Base-by-base conservation (phyloP, 176 grass and related monocot species). In the Metroxylon sagu region DNA sequence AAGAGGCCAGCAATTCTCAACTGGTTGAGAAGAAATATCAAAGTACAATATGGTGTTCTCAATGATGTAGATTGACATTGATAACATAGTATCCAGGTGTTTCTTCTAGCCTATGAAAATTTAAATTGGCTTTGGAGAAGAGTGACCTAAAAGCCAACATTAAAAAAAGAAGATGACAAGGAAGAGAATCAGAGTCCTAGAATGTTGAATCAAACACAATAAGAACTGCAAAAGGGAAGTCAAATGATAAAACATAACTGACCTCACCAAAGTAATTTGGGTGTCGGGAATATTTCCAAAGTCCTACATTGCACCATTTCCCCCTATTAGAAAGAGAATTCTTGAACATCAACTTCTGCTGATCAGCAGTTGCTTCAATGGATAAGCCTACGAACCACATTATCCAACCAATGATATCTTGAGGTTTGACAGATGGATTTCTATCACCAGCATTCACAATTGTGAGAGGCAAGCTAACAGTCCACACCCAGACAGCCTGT, bases 251-350 rank as follows among this genome's bases (percentile, higher is more conserved):
- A 26, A 39, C 4, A 16, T 17, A 57, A 79, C 71, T 63, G 48
- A 88, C 92, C 92, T 91, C 92, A 1, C 92, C 92, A 80, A 97
- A 91, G 74, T 97, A 97, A 82, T 97, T 97, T 52, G 92, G 92
- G 53, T 97, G 92, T 19, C 84, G 87, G 16, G 92, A 64, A 80
- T 88, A 97, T 67, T 89, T 91, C 92, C 92, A 97, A 65, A 97
- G 19, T 30, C 87, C 87, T 1, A 56, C 80, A 49, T 82, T 50
- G 67, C 92, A 97, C 92, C 87, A 97, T 63, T 76, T 97, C 48
- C 84, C 92, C 52, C 19, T 82, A 54, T 97, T 97, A 29, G 50
- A 77, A 57, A 78, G 66, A 66, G 71, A 72, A 64, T 97, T 97
- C 56, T 97, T 97, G 78, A 91, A 97, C 48, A 16, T 10, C 51